Evolutionary conservation across 2,329 filamentous ascomycete genomes (phyloP).

Genomic region (Fusarium coffeatum): DNA sequence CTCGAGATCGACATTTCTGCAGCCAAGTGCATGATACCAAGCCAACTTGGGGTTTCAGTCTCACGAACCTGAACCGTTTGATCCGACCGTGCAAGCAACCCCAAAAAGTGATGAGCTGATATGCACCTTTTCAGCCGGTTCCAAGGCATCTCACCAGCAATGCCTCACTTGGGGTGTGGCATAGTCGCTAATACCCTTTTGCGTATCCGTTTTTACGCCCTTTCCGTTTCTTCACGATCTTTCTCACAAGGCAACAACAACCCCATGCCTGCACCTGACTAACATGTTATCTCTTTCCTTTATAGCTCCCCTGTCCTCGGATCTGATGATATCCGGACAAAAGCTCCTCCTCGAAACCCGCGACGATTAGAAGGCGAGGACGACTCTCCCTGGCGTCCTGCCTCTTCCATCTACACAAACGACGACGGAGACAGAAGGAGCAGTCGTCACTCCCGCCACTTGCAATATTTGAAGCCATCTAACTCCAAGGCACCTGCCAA

Average conservation of each 20-base stretch:
- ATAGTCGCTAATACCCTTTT: not conserved
- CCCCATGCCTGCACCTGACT: conserved; percentile 27
- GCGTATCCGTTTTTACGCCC: not conserved
- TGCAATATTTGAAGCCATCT: conserved; percentile 50
- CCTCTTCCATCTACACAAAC: conserved; percentile 65
- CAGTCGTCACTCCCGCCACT: conserved; percentile 27
- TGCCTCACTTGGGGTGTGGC: conserved; percentile 8
- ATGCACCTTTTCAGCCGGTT: conserved; percentile 10
- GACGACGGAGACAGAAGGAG: conserved; percentile 36
- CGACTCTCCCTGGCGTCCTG: conserved; percentile 55
- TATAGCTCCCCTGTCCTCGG: conserved; percentile 43
- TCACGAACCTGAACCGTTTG: conserved; percentile 4
- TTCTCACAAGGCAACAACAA: conserved; percentile 1
- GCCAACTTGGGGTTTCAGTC: conserved; percentile 5
- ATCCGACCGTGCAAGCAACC: not conserved
- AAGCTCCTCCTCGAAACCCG: conserved; percentile 52
- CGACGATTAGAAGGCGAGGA: conserved; percentile 47
- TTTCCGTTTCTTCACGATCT: not conserved
- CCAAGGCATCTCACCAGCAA: conserved; percentile 6
- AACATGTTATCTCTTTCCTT: conserved; percentile 25
- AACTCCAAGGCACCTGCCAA: conserved; percentile 47
- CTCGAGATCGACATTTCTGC: conserved; percentile 10
- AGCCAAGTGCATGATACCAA: conserved; percentile 11
- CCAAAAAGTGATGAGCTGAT: conserved; percentile 8
- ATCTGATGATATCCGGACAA: conserved; percentile 36